Evolutionary conservation across 2,329 filamentous ascomycete species (phyloP), one percentile per base, ranked within the genome.

Genomic region (Epichloe coenophiala): DNA sequence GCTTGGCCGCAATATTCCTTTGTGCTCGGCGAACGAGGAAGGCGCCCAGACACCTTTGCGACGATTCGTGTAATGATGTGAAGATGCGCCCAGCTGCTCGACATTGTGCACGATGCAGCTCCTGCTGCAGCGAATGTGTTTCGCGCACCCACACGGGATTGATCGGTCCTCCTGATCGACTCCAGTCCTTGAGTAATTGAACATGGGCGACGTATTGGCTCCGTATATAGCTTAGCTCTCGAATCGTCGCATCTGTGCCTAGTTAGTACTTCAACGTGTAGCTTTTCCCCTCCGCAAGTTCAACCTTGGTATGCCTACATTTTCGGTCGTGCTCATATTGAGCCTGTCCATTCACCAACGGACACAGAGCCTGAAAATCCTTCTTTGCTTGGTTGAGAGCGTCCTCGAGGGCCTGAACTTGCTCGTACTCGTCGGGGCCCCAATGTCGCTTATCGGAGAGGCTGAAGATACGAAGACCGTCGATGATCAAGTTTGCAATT

Each of bases 341-440:
- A 44, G 72, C 68, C 57, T 74, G 71, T 33, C 77, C 76, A 55
- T 77, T 75, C 49, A 81, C 71, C 42, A 81, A 66, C 45, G 69
- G 68, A 21, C 71, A 71, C 52, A 81, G 67, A 58, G 77, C 72
- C 64, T 81, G 77, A 55, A 80, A 81, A 64, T 81, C 77, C 61
- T 71, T 72, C 64, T 75, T 77, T 51, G 78, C 78, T 56, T 79
- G 76, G 60, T 80, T 75, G 48, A 81, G 68, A n/a, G 71, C 68
- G 37, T 70, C 67, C 57, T 79, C 73, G 49, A 81, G 67, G 46
- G 75, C 71, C 51, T 71, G 73, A 51, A 75, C 62, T 65, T 81
- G 78, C 59, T 80, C 77, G 60, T 77, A 73, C 66, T 81, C 77
- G 68, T 80, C 76, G 21, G 69, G 66, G 0, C 72, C 75, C 78